phyloP scores from a whole-genome alignment of 148 eudicot species.

The Vaccinium vitisidaea region DNA sequence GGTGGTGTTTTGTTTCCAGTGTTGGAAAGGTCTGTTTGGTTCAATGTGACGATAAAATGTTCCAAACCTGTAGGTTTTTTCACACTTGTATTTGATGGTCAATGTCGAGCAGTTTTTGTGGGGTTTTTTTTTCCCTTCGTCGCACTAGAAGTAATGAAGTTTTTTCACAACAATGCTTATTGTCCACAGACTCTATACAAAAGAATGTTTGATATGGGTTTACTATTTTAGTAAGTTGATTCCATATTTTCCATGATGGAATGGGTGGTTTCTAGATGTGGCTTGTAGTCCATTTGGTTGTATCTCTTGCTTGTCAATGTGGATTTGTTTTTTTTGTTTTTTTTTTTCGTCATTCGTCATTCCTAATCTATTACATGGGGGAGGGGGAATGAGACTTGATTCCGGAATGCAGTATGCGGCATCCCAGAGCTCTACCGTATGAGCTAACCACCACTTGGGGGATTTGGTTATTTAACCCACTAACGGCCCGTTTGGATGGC shows the following conservation, averaged over 20 bases:
- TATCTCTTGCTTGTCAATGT: no score
- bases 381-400: no score
- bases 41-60: neutral
- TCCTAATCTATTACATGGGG: no score
- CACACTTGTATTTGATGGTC: neutral
- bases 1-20: constrained; percentile 19
- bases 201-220: neutral
- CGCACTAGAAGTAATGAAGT: no score
- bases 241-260: neutral
- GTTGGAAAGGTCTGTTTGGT: constrained; percentile 21
- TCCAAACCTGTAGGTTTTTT: neutral
- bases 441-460: no score
- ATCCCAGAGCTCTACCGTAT: no score
- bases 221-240: neutral
- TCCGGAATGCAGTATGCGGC: no score
- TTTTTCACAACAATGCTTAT: neutral
- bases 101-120: neutral
- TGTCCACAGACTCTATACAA: neutral
- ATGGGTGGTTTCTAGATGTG: neutral
- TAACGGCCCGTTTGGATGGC: no score
- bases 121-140: neutral
- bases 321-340: no score
- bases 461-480: no score
- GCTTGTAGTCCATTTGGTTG: no score
- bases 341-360: no score